Evolutionary conservation across 164 flowering plant genomes (phyloP), one percentile per base, ranked within the genome.

Genomic region (Sedum album): DNA sequence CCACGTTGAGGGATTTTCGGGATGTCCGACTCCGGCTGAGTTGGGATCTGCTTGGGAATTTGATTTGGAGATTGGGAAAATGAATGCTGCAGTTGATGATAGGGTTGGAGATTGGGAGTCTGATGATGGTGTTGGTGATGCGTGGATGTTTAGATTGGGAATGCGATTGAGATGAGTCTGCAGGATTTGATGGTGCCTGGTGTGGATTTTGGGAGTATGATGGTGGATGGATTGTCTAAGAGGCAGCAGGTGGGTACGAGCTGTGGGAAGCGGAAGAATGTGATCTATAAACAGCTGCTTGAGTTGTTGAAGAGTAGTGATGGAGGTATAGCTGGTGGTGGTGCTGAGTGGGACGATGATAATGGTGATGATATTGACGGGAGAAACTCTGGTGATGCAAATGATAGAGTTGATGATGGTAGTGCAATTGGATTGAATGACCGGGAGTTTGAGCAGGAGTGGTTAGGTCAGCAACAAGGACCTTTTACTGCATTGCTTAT

Each of bases 181-280:
- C 84, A 74, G 41, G 97, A 88, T 60, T 71, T 83, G 69, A 74
- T 82, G 76, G 92, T 86, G 38, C 89, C 93, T 0, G 69, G 53
- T 42, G 75, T 68, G 30, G 66, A 71, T 68, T 70, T n/a, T 31
- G 7, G 36, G 26, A 39, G 30, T 66, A 21, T 26, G 69, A 13
- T 20, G 70, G 70, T 11, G 75, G 57, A 61, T 31, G n/a, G 63
- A 39, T 15, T 35, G 46, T 51, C 33, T 53, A 77, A 77, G 82
- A 61, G 62, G 70, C 73, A 42, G 75, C 10, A 6, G 41, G 46
- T 8, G 11, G 74, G 46, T 36, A 70, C 70, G 20, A 69, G 68
- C 17, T 76, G 85, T 57, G 93, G 93, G 60, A 85, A 79, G 79
- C 78, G 73, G 26, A 82, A 79, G 79, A 83, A 84, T 68, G 79